These are phyloP conservation scores for Castanea sativa DNA, from an alignment of 306 rosid genomes.

Conservation along the genomic window DNA sequence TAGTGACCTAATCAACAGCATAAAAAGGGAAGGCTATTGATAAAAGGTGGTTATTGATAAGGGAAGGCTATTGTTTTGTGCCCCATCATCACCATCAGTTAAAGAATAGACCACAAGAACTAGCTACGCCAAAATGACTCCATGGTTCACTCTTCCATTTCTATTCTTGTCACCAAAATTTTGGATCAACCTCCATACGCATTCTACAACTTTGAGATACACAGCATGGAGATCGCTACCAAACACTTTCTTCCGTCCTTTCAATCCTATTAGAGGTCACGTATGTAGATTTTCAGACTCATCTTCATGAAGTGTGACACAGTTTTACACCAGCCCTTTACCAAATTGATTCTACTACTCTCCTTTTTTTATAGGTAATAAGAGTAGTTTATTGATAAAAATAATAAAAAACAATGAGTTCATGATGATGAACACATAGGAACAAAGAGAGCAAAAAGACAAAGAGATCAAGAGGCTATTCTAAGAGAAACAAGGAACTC, in stretches of 20 bases:
- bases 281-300: background rate
- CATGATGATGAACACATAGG: too few species aligned
- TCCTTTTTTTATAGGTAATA: background rate
- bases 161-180: background rate
- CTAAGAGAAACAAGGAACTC: too few species aligned
- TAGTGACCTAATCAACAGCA: background rate
- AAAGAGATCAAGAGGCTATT: too few species aligned
- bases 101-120: background rate
- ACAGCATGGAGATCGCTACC: background rate
- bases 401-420: too few species aligned
- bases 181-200: background rate
- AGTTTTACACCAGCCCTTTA: background rate
- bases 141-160: background rate
- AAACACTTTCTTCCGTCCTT: background rate
- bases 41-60: background rate
- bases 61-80: background rate
- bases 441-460: too few species aligned
- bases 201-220: background rate
- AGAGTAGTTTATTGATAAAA: too few species aligned
- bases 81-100: background rate
- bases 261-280: background rate
- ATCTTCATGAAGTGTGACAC: background rate
- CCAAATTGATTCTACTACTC: background rate
- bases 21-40: background rate
- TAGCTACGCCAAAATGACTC: background rate